phyloP scores from a whole-genome alignment of 768 basidiomycete species.

The Auricularia sp. region DNA sequence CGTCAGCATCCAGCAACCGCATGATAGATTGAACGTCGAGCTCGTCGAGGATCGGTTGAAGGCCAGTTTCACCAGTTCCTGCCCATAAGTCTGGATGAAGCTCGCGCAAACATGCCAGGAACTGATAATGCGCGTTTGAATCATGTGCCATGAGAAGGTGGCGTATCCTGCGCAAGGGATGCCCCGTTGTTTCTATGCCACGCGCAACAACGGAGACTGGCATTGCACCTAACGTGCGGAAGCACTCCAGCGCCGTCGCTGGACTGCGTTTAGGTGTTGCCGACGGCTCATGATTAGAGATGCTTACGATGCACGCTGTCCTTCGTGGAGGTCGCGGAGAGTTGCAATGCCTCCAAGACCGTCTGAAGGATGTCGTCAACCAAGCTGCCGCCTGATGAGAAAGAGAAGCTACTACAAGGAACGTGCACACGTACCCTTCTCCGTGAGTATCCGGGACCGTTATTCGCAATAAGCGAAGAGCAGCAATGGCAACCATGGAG shows the following conservation, averaged over 20 bases:
- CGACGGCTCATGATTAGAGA: background rate
- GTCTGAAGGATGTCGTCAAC: background rate
- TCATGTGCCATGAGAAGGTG: constrained; percentile 46
- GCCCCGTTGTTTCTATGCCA: background rate
- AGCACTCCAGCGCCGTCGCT: constrained; percentile 26
- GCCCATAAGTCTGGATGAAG: constrained; percentile 58
- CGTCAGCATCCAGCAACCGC: constrained; percentile 51
- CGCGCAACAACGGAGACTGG: background rate
- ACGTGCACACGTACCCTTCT: background rate
- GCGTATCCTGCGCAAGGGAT: constrained; percentile 26
- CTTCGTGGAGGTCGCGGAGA: background rate
- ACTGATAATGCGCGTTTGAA: constrained; percentile 53
- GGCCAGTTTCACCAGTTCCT: constrained; percentile 35
- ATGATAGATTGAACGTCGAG: constrained; percentile 68
- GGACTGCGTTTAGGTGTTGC: background rate
- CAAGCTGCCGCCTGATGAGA: background rate
- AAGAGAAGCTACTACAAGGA: too few relatives aligned
- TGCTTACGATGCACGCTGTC: background rate
- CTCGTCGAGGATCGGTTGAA: constrained; percentile 48
- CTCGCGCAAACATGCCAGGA: constrained; percentile 52
- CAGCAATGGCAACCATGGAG: background rate
- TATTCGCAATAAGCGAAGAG: background rate
- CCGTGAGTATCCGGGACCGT: background rate
- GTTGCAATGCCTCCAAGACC: background rate
- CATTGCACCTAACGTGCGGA: constrained; percentile 21